Percentiles rank a stretch among this genome's conserved stretches.
Conservation (phyloP, 495 filamentous ascomycete species). For the Hypoxylon subgilvum region DNA sequence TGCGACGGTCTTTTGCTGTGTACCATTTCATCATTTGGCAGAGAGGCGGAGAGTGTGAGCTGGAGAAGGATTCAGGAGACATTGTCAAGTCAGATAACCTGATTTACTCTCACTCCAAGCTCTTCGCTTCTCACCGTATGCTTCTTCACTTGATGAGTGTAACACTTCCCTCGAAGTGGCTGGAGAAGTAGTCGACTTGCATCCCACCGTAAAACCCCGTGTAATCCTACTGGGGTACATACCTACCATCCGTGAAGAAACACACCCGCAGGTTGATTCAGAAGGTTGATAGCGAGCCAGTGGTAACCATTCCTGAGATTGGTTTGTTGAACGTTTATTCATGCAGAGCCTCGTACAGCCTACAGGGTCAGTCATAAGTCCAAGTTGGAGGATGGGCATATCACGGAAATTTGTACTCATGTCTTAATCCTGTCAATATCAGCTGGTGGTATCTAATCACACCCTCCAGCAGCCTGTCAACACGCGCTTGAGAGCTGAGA, state of each 20-base stretch:
- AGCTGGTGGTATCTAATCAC: conserved; percentile 24
- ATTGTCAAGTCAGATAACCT: conserved; percentile 11
- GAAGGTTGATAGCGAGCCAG: neutral
- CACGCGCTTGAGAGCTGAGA: neutral
- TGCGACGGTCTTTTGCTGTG: conserved; percentile 21
- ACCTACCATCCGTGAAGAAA: neutral
- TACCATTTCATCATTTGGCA: conserved; percentile 1
- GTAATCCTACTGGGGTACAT: conserved; percentile 28
- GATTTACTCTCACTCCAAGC: neutral
- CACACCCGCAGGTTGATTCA: neutral
- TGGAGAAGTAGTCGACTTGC: conserved; percentile 6
- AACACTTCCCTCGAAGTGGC: conserved; percentile 14
- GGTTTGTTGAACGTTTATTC: conserved; percentile 23
- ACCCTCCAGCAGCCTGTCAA: neutral
- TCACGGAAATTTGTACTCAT: conserved; percentile 1
- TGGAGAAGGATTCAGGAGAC: conserved; percentile 14
- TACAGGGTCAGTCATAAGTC: conserved; percentile 1
- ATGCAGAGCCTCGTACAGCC: conserved; percentile 25
- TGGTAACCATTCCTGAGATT: conserved; percentile 29
- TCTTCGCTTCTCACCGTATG: conserved; percentile 1
- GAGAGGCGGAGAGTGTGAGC: too few species aligned
- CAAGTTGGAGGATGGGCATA: conserved; percentile 3
- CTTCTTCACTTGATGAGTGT: conserved; percentile 3
- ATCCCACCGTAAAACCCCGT: neutral
- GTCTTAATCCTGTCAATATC: conserved; percentile 7